A percentile compares a stretch with the other conserved stretches of the same genome.
These are phyloP conservation scores for Triticum monococcum DNA, from an alignment of 176 grass and related monocot species.

Conservation along the genomic window DNA sequence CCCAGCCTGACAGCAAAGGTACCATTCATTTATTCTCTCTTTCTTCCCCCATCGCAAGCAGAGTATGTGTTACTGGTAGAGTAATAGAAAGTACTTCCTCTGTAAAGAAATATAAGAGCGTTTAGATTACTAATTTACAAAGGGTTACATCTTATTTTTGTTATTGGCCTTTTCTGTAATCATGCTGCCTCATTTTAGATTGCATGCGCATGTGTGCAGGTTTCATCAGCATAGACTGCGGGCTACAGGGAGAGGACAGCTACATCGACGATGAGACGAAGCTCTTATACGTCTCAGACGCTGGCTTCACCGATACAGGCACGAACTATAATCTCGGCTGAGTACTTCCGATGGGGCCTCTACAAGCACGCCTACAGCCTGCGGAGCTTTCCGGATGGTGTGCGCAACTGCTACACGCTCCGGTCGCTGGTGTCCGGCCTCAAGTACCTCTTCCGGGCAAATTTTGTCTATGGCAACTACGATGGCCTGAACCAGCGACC, in stretches of 20 bases:
- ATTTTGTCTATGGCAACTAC: not conserved
- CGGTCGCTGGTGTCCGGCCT: constrained; percentile 20
- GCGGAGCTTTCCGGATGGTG: constrained; percentile 52
- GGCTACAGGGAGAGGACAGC: constrained; percentile 27
- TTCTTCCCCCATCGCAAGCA: too few relatives aligned
- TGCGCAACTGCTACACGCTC: constrained; percentile 56
- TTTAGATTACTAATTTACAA: too few relatives aligned
- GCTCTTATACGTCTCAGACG: not conserved
- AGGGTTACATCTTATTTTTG: too few relatives aligned
- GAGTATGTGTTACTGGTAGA: too few relatives aligned
- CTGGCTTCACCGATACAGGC: not conserved
- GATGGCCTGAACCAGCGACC: not conserved
- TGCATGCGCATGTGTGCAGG: not conserved
- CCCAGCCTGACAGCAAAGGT: too few relatives aligned
- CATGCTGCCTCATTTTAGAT: too few relatives aligned
- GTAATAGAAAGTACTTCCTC: too few relatives aligned
- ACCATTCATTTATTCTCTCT: too few relatives aligned
- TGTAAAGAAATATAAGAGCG: too few relatives aligned
- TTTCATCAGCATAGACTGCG: constrained; percentile 17
- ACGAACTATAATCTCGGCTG: not conserved
- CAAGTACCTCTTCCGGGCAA: constrained; percentile 23
- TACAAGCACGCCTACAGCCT: not conserved
- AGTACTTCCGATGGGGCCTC: not conserved
- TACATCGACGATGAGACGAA: constrained; percentile 11
- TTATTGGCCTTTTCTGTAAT: too few relatives aligned